Percentiles rank a stretch among this genome's conserved stretches.
These are phyloP conservation scores for Fistulinella prunicolor DNA, from an alignment of 768 basidiomycete genomes.

Conservation along the genomic window DNA sequence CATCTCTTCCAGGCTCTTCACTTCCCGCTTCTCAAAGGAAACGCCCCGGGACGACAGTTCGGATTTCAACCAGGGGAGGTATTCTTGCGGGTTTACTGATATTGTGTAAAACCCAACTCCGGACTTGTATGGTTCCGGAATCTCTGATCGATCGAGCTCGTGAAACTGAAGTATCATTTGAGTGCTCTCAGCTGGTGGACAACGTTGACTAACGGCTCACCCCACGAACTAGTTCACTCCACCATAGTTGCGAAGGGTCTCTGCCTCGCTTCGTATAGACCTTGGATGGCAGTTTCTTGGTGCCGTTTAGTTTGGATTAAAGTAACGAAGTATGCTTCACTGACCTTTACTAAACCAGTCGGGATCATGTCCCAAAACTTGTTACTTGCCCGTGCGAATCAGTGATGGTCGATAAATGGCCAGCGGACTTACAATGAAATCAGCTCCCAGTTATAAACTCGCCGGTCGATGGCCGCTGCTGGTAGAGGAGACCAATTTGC, in stretches of 20 bases:
- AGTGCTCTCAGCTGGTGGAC: background rate
- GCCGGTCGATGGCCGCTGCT: conserved; percentile 32
- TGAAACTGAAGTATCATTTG: conserved; percentile 29
- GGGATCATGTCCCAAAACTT: conserved; percentile 49
- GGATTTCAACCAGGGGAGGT: conserved; percentile 47
- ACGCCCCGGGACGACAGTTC: conserved; percentile 40
- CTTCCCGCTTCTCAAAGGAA: conserved; percentile 39
- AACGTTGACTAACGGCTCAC: conserved; percentile 27
- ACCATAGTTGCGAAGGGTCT: conserved; percentile 35
- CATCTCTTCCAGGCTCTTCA: conserved; percentile 47
- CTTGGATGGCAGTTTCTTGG: conserved; percentile 37
- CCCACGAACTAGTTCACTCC: conserved; percentile 36
- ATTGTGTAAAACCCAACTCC: conserved; percentile 47
- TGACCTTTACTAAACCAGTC: conserved; percentile 39
- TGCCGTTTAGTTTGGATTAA: conserved; percentile 2
- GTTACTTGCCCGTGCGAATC: conserved; percentile 30
- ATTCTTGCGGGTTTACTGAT: conserved; percentile 48
- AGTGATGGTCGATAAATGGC: background rate
- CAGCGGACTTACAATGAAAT: conserved; percentile 38
- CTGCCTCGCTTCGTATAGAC: conserved; percentile 27
- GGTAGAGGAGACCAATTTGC: conserved; percentile 48
- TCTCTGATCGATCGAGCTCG: conserved; percentile 29
- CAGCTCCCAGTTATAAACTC: conserved; percentile 37
- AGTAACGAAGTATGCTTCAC: background rate
- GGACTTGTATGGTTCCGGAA: conserved; percentile 33